Evolutionary conservation across 140 eudicot genomes (phyloP).

Genomic region (Anethum foeniculum): DNA sequence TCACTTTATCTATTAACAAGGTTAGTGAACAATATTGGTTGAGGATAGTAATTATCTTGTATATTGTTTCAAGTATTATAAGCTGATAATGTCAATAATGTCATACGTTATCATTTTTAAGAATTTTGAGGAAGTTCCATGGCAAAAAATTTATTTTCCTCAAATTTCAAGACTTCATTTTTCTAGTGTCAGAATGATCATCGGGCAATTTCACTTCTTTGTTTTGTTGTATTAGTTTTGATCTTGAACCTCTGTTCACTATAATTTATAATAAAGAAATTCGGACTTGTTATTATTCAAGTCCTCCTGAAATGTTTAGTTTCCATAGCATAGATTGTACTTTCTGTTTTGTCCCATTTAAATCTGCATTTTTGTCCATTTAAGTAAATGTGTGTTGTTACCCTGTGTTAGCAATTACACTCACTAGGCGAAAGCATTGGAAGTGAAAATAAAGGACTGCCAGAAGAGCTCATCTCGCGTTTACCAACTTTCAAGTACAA

Average conservation of each 20-base stretch:
- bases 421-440: constrained; percentile 51
- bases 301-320: no score
- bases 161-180: not conserved
- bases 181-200: not conserved
- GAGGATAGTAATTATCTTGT: not conserved
- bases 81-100: not conserved
- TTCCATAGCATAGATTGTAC: not conserved
- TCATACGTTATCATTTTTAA: not conserved
- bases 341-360: not conserved
- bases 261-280: not conserved
- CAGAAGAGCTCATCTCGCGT: constrained; percentile 34
- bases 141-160: not conserved
- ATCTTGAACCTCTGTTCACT: not conserved
- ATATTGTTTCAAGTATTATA: not conserved
- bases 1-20: not conserved
- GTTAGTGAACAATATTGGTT: not conserved
- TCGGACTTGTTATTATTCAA: not conserved
- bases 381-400: constrained; percentile 8
- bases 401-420: constrained; percentile 39
- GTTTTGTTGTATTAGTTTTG: not conserved
- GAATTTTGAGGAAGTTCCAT: not conserved
- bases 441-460: constrained; percentile 45
- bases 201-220: not conserved
- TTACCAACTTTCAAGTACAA: constrained; percentile 52
- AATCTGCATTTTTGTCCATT: not conserved